Conservation (phyloP, 2,329 filamentous ascomycete species). For the Curvularia eragrostidis region DNA sequence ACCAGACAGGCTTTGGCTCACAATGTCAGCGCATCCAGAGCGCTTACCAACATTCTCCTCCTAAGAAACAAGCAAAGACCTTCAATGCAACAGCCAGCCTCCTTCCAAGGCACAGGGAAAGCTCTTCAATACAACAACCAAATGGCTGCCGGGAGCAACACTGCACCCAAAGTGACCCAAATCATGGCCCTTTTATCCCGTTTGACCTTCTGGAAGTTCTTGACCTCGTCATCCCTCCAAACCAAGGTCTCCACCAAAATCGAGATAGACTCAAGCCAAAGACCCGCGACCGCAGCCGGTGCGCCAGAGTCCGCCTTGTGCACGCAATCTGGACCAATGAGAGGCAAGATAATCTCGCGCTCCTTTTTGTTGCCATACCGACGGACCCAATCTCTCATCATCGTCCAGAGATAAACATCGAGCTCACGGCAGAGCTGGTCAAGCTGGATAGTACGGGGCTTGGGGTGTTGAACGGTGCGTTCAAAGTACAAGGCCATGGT, state of each 20-base stretch:
- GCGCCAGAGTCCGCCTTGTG: not conserved
- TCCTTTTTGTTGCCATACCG: not conserved
- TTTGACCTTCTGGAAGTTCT: not conserved
- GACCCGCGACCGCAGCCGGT: not conserved
- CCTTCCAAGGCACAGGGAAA: not conserved
- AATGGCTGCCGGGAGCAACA: not conserved
- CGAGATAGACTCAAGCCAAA: slow-evolving; percentile 5
- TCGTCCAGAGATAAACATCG: slow-evolving; percentile 9
- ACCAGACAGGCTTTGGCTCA: not conserved
- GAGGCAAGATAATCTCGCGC: not conserved
- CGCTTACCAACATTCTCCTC: too few relatives aligned
- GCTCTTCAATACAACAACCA: not conserved
- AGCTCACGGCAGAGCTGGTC: slow-evolving; percentile 3
- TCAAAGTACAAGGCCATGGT: slow-evolving; percentile 12
- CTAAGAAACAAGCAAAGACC: too few relatives aligned
- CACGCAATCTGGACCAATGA: not conserved
- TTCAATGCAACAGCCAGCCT: not conserved
- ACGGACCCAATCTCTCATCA: slow-evolving; percentile 8
- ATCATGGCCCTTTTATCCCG: not conserved
- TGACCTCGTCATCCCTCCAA: slow-evolving; percentile 7
- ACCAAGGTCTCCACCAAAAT: slow-evolving; percentile 9
- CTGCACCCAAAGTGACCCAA: not conserved
- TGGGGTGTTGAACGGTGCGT: not conserved
- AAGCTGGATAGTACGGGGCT: not conserved
- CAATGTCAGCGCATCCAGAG: not conserved